Percentiles rank a stretch among this genome's conserved stretches.
These are phyloP conservation scores for Corylus avellana DNA, from an alignment of 306 rosid species.

Conservation along the genomic window DNA sequence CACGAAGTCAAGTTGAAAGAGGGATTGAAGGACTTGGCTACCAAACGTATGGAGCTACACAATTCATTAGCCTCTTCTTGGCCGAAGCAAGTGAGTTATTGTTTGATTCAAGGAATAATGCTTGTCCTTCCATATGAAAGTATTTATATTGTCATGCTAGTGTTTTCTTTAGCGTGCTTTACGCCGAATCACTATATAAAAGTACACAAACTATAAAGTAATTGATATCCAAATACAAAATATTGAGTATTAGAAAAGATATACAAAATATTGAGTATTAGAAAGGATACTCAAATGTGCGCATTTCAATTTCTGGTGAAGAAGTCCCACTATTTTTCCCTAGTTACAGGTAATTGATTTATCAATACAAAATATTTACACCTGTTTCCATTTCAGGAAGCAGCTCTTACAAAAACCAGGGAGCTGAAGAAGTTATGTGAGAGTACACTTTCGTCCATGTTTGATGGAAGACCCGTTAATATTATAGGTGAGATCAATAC, in stretches of 20 bases:
- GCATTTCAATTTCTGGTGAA: background rate
- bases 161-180: background rate
- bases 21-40: slow-evolving; percentile 75
- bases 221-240: too few species aligned
- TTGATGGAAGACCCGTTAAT: slow-evolving; percentile 89
- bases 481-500: slow-evolving; percentile 92
- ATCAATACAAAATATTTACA: background rate
- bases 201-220: too few species aligned
- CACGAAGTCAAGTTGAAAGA: slow-evolving; percentile 88
- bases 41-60: slow-evolving; percentile 86
- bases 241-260: background rate
- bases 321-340: background rate
- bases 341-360: background rate
- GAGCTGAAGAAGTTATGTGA: slow-evolving; percentile 82
- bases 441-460: slow-evolving; percentile 74
- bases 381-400: slow-evolving; percentile 57
- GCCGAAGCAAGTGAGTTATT: slow-evolving; percentile 80
- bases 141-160: background rate
- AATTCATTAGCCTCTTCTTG: slow-evolving; percentile 83
- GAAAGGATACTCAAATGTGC: background rate
- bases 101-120: background rate
- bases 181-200: background rate
- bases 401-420: slow-evolving; percentile 64
- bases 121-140: background rate
- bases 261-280: too few species aligned